These are phyloP conservation scores for Blastocladiella emersonii DNA, from an alignment of 371 early-diverging fungal species.

Conservation along the genomic window DNA sequence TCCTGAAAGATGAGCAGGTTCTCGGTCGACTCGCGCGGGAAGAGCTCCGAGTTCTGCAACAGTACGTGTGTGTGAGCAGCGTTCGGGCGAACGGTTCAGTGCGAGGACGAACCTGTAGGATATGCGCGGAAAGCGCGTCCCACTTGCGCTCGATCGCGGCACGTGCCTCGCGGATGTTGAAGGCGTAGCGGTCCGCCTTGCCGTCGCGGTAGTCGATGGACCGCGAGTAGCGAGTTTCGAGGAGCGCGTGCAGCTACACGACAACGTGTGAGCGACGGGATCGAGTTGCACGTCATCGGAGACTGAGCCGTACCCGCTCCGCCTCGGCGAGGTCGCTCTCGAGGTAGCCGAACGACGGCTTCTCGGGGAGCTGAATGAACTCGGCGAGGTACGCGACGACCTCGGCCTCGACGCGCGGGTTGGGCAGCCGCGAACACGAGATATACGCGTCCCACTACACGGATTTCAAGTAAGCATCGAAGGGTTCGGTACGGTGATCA, in stretches of 20 bases:
- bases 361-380: slow-evolving; percentile 16
- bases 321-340: slow-evolving; percentile 16
- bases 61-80: not conserved
- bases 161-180: not conserved
- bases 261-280: no score
- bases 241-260: not conserved
- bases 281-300: no score
- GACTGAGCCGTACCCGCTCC: slow-evolving; percentile 13
- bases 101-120: slow-evolving; percentile 19
- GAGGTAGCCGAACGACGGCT: slow-evolving; percentile 16
- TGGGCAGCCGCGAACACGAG: slow-evolving; percentile 15
- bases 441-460: slow-evolving; percentile 1
- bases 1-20: slow-evolving; percentile 22
- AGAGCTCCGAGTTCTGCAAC: slow-evolving; percentile 24
- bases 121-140: slow-evolving; percentile 19
- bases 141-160: slow-evolving; percentile 18
- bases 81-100: not conserved
- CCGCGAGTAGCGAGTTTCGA: not conserved
- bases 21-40: slow-evolving; percentile 26
- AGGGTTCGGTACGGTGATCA: not conserved
- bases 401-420: slow-evolving; percentile 24
- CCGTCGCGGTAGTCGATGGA: not conserved
- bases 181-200: not conserved
- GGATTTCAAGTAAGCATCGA: not conserved
- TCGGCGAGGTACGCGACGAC: slow-evolving; percentile 26